Evolutionary conservation across 2,329 filamentous ascomycete species (phyloP).

Genomic region (Torrubiella hemipterigena): DNA sequence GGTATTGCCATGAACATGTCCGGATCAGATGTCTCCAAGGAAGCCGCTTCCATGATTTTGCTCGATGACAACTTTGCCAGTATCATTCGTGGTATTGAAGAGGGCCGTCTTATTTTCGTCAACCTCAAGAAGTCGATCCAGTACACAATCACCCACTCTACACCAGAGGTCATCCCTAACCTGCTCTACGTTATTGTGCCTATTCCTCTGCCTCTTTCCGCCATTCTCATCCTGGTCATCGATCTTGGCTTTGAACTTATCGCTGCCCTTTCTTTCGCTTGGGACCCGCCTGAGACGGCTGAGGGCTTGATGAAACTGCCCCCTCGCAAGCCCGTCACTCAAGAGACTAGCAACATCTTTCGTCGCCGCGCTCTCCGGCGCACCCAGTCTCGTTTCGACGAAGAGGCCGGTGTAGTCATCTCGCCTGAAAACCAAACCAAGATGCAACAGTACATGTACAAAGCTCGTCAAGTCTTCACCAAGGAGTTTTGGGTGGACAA

Average conservation of each 20-base stretch:
- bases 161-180: neutral
- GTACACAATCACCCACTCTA: neutral
- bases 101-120: constrained; percentile 61
- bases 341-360: neutral
- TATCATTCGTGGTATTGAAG: constrained; percentile 59
- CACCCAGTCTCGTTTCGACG: neutral
- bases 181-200: constrained; percentile 1
- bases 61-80: constrained; percentile 65
- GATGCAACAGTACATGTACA: neutral
- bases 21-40: constrained; percentile 53
- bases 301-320: neutral
- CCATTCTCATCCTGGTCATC: neutral
- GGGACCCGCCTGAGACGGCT: neutral
- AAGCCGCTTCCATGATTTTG: constrained; percentile 54
- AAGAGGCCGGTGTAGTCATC: neutral
- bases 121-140: constrained; percentile 64
- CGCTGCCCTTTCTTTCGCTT: constrained; percentile 1
- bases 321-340: neutral
- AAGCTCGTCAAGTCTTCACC: neutral
- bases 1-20: constrained; percentile 57
- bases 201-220: neutral
- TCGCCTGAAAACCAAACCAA: neutral
- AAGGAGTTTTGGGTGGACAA: neutral
- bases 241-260: neutral
- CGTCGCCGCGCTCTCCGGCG: neutral